Conservation (phyloP, 2,329 filamentous ascomycete genomes). For the Aspergillus ruber region DNA sequence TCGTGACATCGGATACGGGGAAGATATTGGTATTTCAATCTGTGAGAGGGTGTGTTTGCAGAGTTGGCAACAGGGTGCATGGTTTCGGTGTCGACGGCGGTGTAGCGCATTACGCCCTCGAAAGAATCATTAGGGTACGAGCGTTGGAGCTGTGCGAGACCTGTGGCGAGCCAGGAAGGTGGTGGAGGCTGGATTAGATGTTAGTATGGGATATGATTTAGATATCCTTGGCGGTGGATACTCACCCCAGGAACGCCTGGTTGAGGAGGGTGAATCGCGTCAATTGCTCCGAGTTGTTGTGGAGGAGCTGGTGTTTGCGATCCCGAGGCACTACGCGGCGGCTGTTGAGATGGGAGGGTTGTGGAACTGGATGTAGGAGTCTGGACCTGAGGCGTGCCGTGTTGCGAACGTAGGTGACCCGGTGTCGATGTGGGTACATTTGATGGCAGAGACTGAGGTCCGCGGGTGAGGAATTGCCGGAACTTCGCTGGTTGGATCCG, state of each 20-base stretch:
- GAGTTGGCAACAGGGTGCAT: conserved; percentile 55
- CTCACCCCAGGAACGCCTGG: conserved; percentile 40
- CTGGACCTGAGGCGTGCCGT: conserved; percentile 41
- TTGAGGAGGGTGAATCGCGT: conserved; percentile 38
- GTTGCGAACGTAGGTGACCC: conserved; percentile 42
- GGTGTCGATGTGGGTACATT: conserved; percentile 36
- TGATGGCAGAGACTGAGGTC: conserved; percentile 16
- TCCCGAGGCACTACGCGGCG: conserved; percentile 15
- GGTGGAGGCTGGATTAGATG: conserved; percentile 60
- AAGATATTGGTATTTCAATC: conserved; percentile 73
- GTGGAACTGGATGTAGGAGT: conserved; percentile 50
- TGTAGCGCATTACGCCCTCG: conserved; percentile 86
- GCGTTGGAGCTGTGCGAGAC: conserved; percentile 64
- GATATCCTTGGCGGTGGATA: conserved; percentile 13
- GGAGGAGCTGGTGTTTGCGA: conserved; percentile 21
- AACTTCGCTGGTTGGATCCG: conserved; percentile 67
- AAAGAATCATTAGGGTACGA: conserved; percentile 75
- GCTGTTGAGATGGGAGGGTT: conserved; percentile 34
- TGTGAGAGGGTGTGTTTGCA: conserved; percentile 48
- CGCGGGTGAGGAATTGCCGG: conserved; percentile 55
- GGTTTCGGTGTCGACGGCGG: conserved; percentile 67
- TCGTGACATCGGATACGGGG: conserved; percentile 88
- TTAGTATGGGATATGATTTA: conserved; percentile 2
- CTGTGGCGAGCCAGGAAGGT: conserved; percentile 74
- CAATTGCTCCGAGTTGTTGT: conserved; percentile 40